Base-by-base conservation (phyloP, 148 eudicot species). In the Persicaria maculosa region DNA sequence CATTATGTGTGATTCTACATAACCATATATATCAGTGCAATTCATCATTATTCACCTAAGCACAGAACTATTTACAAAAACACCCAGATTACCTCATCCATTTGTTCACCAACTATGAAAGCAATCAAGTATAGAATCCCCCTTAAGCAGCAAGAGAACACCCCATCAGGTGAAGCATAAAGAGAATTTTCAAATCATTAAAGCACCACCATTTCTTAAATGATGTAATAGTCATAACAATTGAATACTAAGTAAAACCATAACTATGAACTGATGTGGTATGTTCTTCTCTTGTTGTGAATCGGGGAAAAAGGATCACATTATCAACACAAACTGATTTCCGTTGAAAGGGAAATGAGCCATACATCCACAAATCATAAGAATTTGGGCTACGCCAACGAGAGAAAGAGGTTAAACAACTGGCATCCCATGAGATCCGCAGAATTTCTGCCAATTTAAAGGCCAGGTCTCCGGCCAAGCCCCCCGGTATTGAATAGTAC, bases 101-200 rank as follows among this genome's bases (percentile, higher is more conserved):
- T 14, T 15, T 12, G 17, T 52, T 52, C 55, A 15, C 55, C 55
- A 52, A 55, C 0, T 17, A 55, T 17, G 44, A 61, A 64, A 40
- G 46, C 46, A 64, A 64, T 64, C 45, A 10, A 40, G 69, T 36
- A 22, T 36, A 64, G 69, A 64, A 64, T 64, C 69, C 69, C 69
- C 46, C 17, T 11, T 40, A 64, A 11, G 68, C n/a, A 62, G 68
- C 68, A 62, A 64, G 12, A 64, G 1, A 31, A 64, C 44, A 64
- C n/a, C 45, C 12, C 46, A 12, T 36, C 69, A 64, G 46, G 46
- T 36, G 17, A n/a, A 65, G 17, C 5, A 65, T 31, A 43, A 14
- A 14, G 19, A 48, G 10, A 59, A 59, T 22, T 59, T 59, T 10
- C 31, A 8, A 12, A 7, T 59, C 40, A 59, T 36, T 7, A 9